Evolutionary conservation across 257 asterid genomes (phyloP), one percentile per base, ranked within the genome.

Genomic region (Datura wrightii): DNA sequence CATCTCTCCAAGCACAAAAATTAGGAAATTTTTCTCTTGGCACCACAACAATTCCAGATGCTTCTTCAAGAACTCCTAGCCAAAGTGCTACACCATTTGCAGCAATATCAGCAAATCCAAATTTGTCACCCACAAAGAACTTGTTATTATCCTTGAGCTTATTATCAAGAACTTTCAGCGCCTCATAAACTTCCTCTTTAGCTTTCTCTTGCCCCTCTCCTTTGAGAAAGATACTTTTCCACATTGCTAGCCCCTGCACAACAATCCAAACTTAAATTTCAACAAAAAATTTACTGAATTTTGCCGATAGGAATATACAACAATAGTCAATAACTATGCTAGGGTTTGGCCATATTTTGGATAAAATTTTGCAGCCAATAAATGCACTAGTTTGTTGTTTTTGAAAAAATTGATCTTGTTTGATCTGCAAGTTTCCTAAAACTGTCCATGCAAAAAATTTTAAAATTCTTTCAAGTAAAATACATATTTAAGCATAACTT

Each of bases 161-260:
- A 62, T 31, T 10, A 62, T 62, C 70, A 31, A 62, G 41, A 31
- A 31, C 36, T 62, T 62, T 62, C 70, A 62, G 10, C 0, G 10
- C 10, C 18, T 62, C 70, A 62, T 10, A 62, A 62, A 15, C 42
- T 62, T 62, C 42, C 42, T 31, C 83, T 80, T 74, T 74, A 39
- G 13, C 82, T 79, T 55, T 83, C 60, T 70, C 82, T n/a, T 55
- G 60, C 72, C 54, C 85, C 34, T 83, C 85, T 54, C 70, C 85
- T 19, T 5, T 48, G 14, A 41, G 6, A 50, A 79, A 83, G 0
- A 63, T 19, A 55, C 48, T 6, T 39, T 71, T 41, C 36, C 2
- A 3, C 46, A 42, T 19, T 41, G 82, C 7, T 10, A 0, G 37
- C 1, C 31, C 54, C 58, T 19, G 58, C 10, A 72, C 16, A 10